A percentile compares a stretch with the other conserved stretches of the same genome.
Evolutionary conservation across 805 yeast species (phyloP).

Genomic region (Pichia membranifaciens): DNA sequence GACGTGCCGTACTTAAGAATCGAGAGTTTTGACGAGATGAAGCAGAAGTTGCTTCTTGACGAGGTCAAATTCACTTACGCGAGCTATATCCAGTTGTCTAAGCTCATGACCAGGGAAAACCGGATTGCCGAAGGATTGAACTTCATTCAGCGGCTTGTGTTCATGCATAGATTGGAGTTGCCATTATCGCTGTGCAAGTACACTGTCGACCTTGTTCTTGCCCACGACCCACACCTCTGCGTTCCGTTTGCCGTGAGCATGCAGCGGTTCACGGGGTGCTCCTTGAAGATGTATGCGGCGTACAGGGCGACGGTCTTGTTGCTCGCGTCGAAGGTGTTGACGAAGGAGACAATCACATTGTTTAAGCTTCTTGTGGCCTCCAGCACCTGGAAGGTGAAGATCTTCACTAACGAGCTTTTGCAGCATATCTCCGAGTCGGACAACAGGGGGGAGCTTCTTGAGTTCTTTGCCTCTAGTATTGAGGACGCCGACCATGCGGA

Average conservation of each 20-base stretch:
- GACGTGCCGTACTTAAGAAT: neutral
- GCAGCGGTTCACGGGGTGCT: constrained; percentile 6
- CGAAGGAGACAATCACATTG: neutral
- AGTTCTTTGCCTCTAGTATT: neutral
- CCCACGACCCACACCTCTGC: constrained; percentile 5
- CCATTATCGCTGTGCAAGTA: constrained; percentile 1
- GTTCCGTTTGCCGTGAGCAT: constrained; percentile 9
- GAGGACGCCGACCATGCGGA: neutral
- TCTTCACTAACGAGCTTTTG: neutral
- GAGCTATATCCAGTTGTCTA: constrained; percentile 4
- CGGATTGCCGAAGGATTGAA: constrained; percentile 11
- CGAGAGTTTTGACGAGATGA: neutral
- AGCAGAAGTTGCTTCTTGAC: neutral
- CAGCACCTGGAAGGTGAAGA: neutral
- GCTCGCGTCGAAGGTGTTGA: neutral
- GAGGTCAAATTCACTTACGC: constrained; percentile 7
- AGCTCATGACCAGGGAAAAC: constrained; percentile 9
- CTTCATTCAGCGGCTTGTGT: constrained; percentile 2
- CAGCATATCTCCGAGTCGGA: neutral
- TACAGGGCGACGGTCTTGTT: neutral
- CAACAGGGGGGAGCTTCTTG: neutral
- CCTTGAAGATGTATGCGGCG: neutral
- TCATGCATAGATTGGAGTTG: neutral
- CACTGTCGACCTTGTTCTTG: constrained; percentile 5
- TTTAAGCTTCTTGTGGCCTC: neutral